A percentile compares a stretch with the other conserved stretches of the same genome.
Evolutionary conservation across 2,329 filamentous ascomycete genomes (phyloP).

Genomic region (Pseudogymnoascus sp.): DNA sequence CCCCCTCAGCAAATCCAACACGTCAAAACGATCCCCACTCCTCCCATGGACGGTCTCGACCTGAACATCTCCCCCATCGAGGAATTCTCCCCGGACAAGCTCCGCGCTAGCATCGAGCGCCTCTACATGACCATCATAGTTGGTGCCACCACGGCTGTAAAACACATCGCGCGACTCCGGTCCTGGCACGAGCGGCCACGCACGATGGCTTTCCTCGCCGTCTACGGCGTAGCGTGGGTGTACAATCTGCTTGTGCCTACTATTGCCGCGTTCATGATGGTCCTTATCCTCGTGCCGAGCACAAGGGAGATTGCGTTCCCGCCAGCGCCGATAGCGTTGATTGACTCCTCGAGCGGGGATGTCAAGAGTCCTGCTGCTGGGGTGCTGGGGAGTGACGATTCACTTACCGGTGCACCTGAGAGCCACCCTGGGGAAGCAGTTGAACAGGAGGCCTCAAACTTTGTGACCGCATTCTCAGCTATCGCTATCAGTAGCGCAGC

Average conservation of each 20-base stretch:
- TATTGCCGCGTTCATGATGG: constrained; percentile 48
- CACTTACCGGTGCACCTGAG: constrained; percentile 72
- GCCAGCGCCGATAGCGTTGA: constrained; percentile 65
- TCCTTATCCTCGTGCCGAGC: constrained; percentile 57
- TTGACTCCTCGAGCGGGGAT: constrained; percentile 60
- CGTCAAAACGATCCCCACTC: constrained; percentile 55
- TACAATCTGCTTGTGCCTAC: constrained; percentile 62
- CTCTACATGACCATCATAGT: constrained; percentile 74
- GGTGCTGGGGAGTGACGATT: constrained; percentile 66
- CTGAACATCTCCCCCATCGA: constrained; percentile 75
- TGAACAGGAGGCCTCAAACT: constrained; percentile 73
- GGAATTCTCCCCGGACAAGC: constrained; percentile 76
- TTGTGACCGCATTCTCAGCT: constrained; percentile 64
- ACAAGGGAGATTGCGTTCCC: constrained; percentile 61
- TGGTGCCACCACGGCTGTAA: constrained; percentile 54
- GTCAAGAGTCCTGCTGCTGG: constrained; percentile 70
- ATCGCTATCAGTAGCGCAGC: constrained; percentile 67
- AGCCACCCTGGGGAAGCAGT: constrained; percentile 77
- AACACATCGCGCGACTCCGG: constrained; percentile 67
- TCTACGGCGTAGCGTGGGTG: constrained; percentile 59
- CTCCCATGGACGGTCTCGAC: constrained; percentile 60
- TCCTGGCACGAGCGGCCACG: constrained; percentile 69
- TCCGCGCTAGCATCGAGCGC: constrained; percentile 68
- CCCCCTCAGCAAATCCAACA: constrained; percentile 43
- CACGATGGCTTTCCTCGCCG: constrained; percentile 51